These are phyloP conservation scores for Ceratobasidium sp. DNA, from an alignment of 1,284 basidiomycete species.

Conservation along the genomic window DNA sequence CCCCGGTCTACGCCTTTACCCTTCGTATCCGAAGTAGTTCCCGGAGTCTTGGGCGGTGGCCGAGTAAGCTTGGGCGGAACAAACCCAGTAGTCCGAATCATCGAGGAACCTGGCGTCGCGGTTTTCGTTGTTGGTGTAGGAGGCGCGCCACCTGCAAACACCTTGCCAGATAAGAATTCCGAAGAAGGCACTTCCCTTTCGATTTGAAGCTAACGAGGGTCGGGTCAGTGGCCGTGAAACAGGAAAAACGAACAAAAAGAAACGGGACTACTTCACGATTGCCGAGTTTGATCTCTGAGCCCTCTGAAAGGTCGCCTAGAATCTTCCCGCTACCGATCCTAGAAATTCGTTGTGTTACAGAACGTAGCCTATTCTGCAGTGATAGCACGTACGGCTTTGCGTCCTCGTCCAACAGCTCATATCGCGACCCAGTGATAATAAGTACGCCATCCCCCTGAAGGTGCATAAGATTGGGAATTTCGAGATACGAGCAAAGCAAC, in stretches of 20 bases:
- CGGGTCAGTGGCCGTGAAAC: background rate
- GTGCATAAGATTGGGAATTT: constrained; percentile 14
- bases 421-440: constrained; percentile 32
- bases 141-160: constrained; percentile 62
- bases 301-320: constrained; percentile 58
- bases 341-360: background rate
- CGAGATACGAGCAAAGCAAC: constrained; percentile 36
- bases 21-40: constrained; percentile 48
- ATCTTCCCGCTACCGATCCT: constrained; percentile 53
- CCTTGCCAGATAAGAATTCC: constrained; percentile 72
- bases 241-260: background rate
- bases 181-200: constrained; percentile 66
- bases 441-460: constrained; percentile 46
- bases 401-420: constrained; percentile 60
- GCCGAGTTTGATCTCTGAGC: constrained; percentile 68
- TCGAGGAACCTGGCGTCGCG: constrained; percentile 48
- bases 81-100: constrained; percentile 57
- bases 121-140: constrained; percentile 47
- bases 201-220: constrained; percentile 48
- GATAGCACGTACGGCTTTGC: constrained; percentile 64
- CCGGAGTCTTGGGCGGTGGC: constrained; percentile 47
- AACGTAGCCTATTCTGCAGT: too few relatives aligned
- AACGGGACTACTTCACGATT: constrained; percentile 73
- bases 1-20: constrained; percentile 55
- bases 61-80: constrained; percentile 53